phyloP scores from a whole-genome alignment of 78 protist species.

The Pigoraptor vietnamica region DNA sequence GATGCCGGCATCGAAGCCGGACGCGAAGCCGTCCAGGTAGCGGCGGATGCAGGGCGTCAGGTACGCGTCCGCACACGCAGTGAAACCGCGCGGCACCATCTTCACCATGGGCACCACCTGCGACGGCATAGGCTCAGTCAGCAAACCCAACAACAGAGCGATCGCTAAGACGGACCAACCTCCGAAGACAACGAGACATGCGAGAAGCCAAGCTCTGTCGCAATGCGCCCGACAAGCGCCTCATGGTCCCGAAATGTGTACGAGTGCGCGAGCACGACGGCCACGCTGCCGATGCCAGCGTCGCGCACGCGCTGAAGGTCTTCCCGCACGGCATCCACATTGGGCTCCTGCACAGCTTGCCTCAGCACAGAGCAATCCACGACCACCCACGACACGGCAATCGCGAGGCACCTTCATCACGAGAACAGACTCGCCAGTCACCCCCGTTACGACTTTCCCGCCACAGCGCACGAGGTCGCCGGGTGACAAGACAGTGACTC shows the following conservation, averaged over 20 bases:
- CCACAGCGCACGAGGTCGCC: background rate
- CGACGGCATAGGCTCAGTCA: background rate
- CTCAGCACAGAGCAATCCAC: too few relatives aligned
- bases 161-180: background rate
- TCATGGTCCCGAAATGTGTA: constrained; percentile 78
- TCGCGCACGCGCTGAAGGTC: background rate
- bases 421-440: constrained; percentile 25
- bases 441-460: background rate
- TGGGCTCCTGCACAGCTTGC: background rate
- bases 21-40: constrained; percentile 48
- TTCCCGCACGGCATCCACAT: background rate
- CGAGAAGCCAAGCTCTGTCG: constrained; percentile 75
- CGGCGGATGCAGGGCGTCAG: constrained; percentile 81
- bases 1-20: constrained; percentile 65
- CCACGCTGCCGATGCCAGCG: constrained; percentile 53
- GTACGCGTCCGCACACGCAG: constrained; percentile 93
- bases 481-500: constrained; percentile 16
- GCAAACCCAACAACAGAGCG: background rate
- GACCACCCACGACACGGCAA: too few relatives aligned
- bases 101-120: constrained; percentile 69
- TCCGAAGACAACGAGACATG: constrained; percentile 73
- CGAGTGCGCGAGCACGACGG: constrained; percentile 84
- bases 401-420: too few relatives aligned
- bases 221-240: constrained; percentile 52
- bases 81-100: constrained; percentile 86